Conservation (phyloP, 495 filamentous ascomycete genomes). For the Polyplosphaeria fusca region DNA sequence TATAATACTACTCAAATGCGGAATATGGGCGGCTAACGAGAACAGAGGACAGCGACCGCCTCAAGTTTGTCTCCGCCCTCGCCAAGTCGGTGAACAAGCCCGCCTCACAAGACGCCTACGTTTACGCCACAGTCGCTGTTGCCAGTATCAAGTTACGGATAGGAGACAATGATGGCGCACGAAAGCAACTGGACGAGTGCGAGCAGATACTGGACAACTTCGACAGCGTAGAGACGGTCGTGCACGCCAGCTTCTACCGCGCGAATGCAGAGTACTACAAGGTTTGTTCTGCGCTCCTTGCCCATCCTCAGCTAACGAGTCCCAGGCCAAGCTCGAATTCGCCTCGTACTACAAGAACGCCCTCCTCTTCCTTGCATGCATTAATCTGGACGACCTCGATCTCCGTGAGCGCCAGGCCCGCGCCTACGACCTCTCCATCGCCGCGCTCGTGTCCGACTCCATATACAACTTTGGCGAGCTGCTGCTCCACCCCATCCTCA, state of each 20-base stretch:
- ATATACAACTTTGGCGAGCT: conserved; percentile 99
- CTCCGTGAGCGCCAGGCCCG: conserved; percentile 69
- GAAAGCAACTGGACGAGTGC: conserved; percentile 80
- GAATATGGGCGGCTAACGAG: background rate
- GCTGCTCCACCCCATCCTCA: conserved; percentile 91
- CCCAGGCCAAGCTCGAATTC: conserved; percentile 76
- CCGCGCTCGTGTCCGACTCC: conserved; percentile 84
- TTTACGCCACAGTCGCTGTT: conserved; percentile 88
- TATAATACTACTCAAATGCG: background rate
- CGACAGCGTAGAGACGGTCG: conserved; percentile 91
- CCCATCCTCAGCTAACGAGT: background rate
- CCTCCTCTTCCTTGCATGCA: conserved; percentile 96
- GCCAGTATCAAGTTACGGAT: conserved; percentile 82
- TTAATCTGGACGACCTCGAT: conserved; percentile 72
- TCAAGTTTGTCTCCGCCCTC: conserved; percentile 80
- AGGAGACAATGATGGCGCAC: conserved; percentile 67
- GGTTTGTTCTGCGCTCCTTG: conserved; percentile 40
- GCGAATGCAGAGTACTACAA: conserved; percentile 95
- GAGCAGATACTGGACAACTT: conserved; percentile 86
- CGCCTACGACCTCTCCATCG: conserved; percentile 88
- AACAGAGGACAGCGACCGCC: conserved; percentile 56
- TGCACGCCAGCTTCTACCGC: conserved; percentile 95
- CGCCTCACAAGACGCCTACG: conserved; percentile 91
- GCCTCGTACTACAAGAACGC: conserved; percentile 95
- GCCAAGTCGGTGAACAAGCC: conserved; percentile 86